Conservation (phyloP, 2,329 filamentous ascomycete genomes). For the Nothomitra cinnamomea region DNA sequence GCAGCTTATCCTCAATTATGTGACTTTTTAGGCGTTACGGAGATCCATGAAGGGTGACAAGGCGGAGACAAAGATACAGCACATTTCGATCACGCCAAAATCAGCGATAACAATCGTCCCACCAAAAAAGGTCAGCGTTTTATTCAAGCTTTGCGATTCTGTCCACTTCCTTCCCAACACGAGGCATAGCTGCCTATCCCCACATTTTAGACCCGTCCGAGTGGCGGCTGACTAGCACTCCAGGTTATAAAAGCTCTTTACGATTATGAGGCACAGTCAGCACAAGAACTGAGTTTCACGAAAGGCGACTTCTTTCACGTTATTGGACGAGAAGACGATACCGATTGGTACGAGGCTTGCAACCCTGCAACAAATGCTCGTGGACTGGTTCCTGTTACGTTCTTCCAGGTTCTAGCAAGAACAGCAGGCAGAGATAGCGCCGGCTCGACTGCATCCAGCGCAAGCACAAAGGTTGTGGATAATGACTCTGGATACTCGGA, state of each 20-base stretch:
- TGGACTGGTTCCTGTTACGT: constrained; percentile 82
- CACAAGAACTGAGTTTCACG: constrained; percentile 74
- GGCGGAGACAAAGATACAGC: constrained; percentile 47
- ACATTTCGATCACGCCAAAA: constrained; percentile 62
- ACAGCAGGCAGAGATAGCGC: constrained; percentile 70
- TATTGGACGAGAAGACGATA: constrained; percentile 84
- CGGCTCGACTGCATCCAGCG: constrained; percentile 36
- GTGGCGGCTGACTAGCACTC: constrained; percentile 8
- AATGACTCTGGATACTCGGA: constrained; percentile 89
- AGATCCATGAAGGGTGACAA: constrained; percentile 85
- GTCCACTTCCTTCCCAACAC: background rate
- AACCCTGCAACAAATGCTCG: constrained; percentile 79
- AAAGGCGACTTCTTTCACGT: constrained; percentile 98
- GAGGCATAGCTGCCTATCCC: background rate
- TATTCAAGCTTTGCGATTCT: background rate
- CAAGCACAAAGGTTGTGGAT: constrained; percentile 39
- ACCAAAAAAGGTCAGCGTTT: constrained; percentile 66
- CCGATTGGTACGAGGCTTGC: constrained; percentile 96
- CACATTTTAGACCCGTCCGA: background rate
- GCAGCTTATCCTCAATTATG: constrained; percentile 3
- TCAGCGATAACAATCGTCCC: constrained; percentile 77
- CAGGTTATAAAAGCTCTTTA: constrained; percentile 96
- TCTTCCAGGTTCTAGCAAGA: constrained; percentile 84
- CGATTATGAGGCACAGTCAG: constrained; percentile 65
- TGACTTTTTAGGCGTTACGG: constrained; percentile 47